phyloP scores from a whole-genome alignment of 192 early-diverging fungal genomes.

The Coemansia sp. region DNA sequence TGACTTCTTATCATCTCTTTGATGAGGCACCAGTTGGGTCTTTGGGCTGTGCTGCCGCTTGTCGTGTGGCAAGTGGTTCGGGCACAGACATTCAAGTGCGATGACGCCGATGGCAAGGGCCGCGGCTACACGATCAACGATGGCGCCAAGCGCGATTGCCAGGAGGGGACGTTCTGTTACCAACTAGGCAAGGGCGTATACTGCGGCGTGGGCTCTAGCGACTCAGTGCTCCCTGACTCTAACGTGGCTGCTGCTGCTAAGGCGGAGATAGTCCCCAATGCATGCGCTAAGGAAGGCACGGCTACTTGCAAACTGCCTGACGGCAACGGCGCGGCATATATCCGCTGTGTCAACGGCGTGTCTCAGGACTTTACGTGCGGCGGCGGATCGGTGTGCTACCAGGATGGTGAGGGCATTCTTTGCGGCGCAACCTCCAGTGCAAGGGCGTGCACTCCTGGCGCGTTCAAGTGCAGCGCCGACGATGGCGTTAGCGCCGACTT shows the following conservation, averaged over 20 bases:
- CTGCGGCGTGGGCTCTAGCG: slow-evolving; percentile 17
- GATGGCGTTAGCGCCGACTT: slow-evolving; percentile 23
- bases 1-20: not conserved
- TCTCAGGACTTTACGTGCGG: slow-evolving; percentile 9
- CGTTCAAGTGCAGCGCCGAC: slow-evolving; percentile 14
- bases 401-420: slow-evolving; percentile 14
- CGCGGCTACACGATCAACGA: slow-evolving; percentile 18
- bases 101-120: slow-evolving; percentile 13
- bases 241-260: not conserved
- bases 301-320: slow-evolving; percentile 9
- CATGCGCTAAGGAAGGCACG: slow-evolving; percentile 10
- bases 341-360: slow-evolving; percentile 1
- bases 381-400: slow-evolving; percentile 26
- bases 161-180: slow-evolving; percentile 17
- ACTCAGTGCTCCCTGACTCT: not conserved
- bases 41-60: slow-evolving; percentile 24
- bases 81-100: slow-evolving; percentile 21
- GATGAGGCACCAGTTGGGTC: slow-evolving; percentile 25
- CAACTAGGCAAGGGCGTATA: slow-evolving; percentile 27
- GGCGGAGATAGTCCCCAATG: not conserved
- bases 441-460: slow-evolving; percentile 10
- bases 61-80: slow-evolving; percentile 12
- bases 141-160: slow-evolving; percentile 11
- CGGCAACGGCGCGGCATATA: slow-evolving; percentile 6
- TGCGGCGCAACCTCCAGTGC: slow-evolving; percentile 10